These are phyloP conservation scores for Nitzschia palea DNA, from an alignment of 108 stramenopile genomes.

Conservation along the genomic window DNA sequence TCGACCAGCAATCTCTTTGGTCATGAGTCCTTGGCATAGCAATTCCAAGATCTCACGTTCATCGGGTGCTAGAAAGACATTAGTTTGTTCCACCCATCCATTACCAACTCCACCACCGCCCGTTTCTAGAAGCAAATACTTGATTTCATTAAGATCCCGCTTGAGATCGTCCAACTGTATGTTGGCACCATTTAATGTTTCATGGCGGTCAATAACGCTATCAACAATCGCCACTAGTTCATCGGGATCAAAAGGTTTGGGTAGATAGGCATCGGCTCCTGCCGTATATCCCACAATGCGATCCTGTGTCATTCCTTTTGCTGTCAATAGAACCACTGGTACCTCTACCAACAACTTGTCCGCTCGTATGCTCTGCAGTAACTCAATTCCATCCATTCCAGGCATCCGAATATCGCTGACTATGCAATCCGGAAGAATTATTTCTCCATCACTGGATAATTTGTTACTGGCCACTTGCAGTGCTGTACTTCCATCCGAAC, in stretches of 20 bases:
- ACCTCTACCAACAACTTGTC: slow-evolving; percentile 44
- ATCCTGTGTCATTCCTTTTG: slow-evolving; percentile 73
- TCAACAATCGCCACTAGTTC: slow-evolving; percentile 80
- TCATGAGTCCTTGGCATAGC: slow-evolving; percentile 57
- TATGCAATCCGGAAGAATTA: slow-evolving; percentile 46
- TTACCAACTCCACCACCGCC: slow-evolving; percentile 42
- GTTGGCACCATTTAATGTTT: slow-evolving; percentile 20
- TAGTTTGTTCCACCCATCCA: slow-evolving; percentile 40
- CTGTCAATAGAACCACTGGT: slow-evolving; percentile 80
- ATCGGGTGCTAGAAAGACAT: slow-evolving; percentile 49
- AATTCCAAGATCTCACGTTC: slow-evolving; percentile 60
- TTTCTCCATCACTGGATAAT: not conserved
- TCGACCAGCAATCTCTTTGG: slow-evolving; percentile 65
- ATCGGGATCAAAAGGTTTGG: slow-evolving; percentile 87
- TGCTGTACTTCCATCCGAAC: slow-evolving; percentile 57
- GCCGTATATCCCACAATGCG: slow-evolving; percentile 74
- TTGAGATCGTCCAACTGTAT: slow-evolving; percentile 47
- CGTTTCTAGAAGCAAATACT: slow-evolving; percentile 50
- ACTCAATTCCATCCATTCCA: slow-evolving; percentile 66
- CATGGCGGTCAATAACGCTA: slow-evolving; percentile 43
- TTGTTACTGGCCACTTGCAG: slow-evolving; percentile 49
- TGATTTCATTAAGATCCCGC: slow-evolving; percentile 63
- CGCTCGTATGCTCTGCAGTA: slow-evolving; percentile 57
- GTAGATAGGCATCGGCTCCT: slow-evolving; percentile 84
- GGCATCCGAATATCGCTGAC: slow-evolving; percentile 64